Evolutionary conservation across 495 filamentous ascomycete genomes (phyloP), one percentile per base, ranked within the genome.

Genomic region (Penicillium robsamsonii): DNA sequence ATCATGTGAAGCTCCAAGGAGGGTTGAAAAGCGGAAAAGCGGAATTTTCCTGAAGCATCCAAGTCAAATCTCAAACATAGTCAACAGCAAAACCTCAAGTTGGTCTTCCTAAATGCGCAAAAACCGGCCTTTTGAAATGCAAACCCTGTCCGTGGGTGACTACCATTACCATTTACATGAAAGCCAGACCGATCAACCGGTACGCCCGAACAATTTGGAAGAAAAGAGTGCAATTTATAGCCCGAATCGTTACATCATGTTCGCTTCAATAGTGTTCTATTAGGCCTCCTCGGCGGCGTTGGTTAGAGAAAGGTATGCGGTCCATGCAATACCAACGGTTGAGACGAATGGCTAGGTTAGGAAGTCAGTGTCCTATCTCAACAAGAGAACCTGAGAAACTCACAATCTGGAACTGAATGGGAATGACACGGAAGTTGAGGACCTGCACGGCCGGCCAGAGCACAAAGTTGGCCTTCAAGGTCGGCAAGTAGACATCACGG

Each of bases 371-470:
- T 29, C 29, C 53, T 3, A 24, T n/a, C 3, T 35, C 22, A 8
- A 47, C 15, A 22, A 56, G 25, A 20, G 33, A 30, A 37, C 24
- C 6, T 1, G 17, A 30, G 45, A 53, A 57, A 82, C 93, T 84
- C 68, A 97, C 94, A 70, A 99, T 87, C 72, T 97, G 95, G 69
- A 96, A 96, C 69, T 96, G 93, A 46, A 97, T 84, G 4, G 95
- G 95, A 74, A 97, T 88, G 53, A 97, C 72, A 22, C 95, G 81
- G 75, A 99, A 99, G 75, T 99, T 99, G 67, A 99, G 77, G 53
- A 99, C 86, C 75, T 99, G 95, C 25, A 97, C 95, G 5, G 87
- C 84, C 18, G 95, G 95, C 95, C 95, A 99, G 9, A 99, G 80
- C 68, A 96, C 82, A 62, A 86, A 99, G 70, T 97, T 97, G 46